Conservation (phyloP, 208 protist genomes). For the Trypanosoma cruzi region DNA sequence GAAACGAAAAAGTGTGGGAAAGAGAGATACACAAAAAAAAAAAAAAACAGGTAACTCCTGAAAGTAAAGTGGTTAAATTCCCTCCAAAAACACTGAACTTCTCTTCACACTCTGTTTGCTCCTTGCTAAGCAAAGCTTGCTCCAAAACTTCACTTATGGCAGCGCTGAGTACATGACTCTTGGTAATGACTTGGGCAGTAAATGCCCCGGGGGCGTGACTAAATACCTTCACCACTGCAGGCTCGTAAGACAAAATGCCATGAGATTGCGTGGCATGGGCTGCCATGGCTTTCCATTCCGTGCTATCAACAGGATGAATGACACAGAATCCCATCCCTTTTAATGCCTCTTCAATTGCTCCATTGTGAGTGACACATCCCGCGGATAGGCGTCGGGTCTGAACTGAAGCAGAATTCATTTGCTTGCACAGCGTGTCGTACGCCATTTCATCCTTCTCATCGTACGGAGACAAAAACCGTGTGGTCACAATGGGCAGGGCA, state of each 20-base stretch:
- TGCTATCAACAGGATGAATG: constrained; percentile 13
- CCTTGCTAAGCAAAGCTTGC: neutral
- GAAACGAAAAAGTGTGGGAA: neutral
- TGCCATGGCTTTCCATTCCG: constrained; percentile 46
- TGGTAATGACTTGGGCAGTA: constrained; percentile 3
- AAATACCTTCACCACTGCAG: constrained; percentile 55
- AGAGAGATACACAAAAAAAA: too few species aligned
- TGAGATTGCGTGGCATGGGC: constrained; percentile 67
- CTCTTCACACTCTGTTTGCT: neutral
- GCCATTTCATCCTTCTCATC: constrained; percentile 41
- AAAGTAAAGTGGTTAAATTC: neutral
- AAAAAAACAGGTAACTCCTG: too few species aligned
- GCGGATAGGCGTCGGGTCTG: constrained; percentile 29
- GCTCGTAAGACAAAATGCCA: constrained; percentile 58
- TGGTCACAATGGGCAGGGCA: constrained; percentile 59
- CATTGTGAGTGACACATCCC: constrained; percentile 1
- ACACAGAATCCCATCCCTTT: constrained; percentile 24
- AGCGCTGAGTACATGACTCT: constrained; percentile 31
- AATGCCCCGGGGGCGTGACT: neutral
- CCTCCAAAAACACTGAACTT: neutral
- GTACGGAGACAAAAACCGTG: constrained; percentile 72
- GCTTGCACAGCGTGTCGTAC: constrained; percentile 40
- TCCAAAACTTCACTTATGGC: constrained; percentile 31
- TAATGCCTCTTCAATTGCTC: constrained; percentile 15
- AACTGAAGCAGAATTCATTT: constrained; percentile 30